Base-by-base conservation (phyloP, 495 filamentous ascomycete species). In the Podospora didyma region DNA sequence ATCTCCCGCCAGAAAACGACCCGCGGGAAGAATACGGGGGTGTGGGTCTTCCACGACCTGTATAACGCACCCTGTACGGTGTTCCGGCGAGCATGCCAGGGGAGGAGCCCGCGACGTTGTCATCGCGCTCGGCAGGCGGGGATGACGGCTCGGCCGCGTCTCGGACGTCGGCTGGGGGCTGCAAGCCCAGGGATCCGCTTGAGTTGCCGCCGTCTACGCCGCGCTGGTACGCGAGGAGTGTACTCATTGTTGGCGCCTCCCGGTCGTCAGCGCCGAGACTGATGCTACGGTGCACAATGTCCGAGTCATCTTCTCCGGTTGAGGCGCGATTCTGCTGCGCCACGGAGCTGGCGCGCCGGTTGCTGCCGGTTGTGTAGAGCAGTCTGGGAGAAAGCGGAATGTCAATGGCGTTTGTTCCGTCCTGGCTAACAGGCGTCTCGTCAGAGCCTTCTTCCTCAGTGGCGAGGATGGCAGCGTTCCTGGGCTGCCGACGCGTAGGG, bases 341-440 rank as follows among this genome's bases (percentile, higher is more conserved):
- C 11, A 86, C 88, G 22, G 89, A 95, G 69, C 86, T 92, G 17
- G 89, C 85, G 45, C 89, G 79, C 28, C 90, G 83, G 51, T 64
- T 67, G n/a, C 28, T 52, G 44, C 39, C 53, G 7, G 75, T 79
- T 53, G 79, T 72, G 28, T 84, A 82, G 47, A 80, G 64, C 73
- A 89, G 39, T 72, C 86, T 76, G 2, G 90, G 89, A 1, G 90
- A 93, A 1, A 84, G 85, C 1, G 90, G 90, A 21, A 96, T 96
- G 52, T 91, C 86, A 48, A 95, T 94, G 2, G 90, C 87, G 41
- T 76, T 87, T 2, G 86, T 85, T n/a, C 76, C 62, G 46, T 78
- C 69, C 31, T 73, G 70, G 3, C 69, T 68, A 12, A 67, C 62
- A 0, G 72, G 73, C 5, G 70, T 60, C 7, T 66, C 68, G 46